Evolutionary conservation across 805 yeast genomes (phyloP), one percentile per base, ranked within the genome.

Genomic region (Cyberlindnera lachancei): DNA sequence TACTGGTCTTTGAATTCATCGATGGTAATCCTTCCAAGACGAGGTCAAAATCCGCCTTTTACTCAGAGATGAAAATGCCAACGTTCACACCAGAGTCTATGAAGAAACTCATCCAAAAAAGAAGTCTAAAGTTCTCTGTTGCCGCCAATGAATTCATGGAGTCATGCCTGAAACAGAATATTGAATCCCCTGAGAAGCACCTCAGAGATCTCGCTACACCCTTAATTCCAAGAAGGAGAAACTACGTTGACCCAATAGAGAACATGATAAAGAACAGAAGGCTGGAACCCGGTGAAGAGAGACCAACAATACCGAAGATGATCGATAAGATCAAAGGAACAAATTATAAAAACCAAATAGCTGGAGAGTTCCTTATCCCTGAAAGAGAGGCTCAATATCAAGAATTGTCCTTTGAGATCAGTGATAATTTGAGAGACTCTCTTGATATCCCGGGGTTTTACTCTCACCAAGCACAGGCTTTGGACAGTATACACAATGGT

Each of bases 391-490:
- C 92, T 0, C 36, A 45, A 3, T 75, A 55, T 44, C 64, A 56
- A 13, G 59, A 61, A 10, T 38, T 73, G 35, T 48, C 63, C 27
- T 63, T 63, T 46, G 61, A 59, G 21, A 42, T 73, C n/a, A 61
- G 83, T 0, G 73, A 68, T 17, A 70, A 70, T 15, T 63, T 78
- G 6, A 52, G 59, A 23, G 60, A 62, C 7, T 81, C 83, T 0
- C 55, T 86, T 11, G 57, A 62, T 27, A 59, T 63, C 8, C 63
- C 67, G 1, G 51, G 60, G 6, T 68, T 90, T 22, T 92, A 86
- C 53, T 53, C 73, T 0, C 99, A 92, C 58, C 99, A 92, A 53
- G 74, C 82, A 2, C 69, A 72, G 31, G 96, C 96, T 0, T 53
- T 88, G 3, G 68, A 77, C 34, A 68, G 77, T 0, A 56, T 82